A percentile compares a stretch with the other conserved stretches of the same genome.
These are phyloP conservation scores for Penstemon eatonii DNA, from an alignment of 257 asterid species.

Conservation along the genomic window DNA sequence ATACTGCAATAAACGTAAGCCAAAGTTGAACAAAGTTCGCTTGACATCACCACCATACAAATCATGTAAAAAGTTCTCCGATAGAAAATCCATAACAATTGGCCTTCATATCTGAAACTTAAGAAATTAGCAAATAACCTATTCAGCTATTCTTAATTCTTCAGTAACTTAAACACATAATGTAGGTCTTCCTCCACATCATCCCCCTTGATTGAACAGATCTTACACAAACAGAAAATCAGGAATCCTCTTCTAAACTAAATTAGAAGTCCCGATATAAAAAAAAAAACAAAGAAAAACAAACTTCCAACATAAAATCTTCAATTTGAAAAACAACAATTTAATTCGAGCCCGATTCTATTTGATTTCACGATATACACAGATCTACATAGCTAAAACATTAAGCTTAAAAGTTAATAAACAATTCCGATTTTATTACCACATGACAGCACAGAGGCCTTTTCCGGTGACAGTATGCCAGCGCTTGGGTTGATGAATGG, in stretches of 20 bases:
- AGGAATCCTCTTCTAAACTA: background rate
- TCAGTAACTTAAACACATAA: too few relatives aligned
- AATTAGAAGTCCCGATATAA: too few relatives aligned
- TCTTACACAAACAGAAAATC: constrained; percentile 7
- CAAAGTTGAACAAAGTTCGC: too few relatives aligned
- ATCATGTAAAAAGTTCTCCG: too few relatives aligned
- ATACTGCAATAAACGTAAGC: too few relatives aligned
- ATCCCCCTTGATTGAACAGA: background rate
- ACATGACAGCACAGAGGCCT: constrained; percentile 93
- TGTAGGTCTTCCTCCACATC: background rate
- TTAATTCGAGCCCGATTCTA: background rate
- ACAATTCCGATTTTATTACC: constrained; percentile 41
- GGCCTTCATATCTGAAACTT: background rate
- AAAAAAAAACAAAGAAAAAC: background rate
- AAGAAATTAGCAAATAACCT: background rate
- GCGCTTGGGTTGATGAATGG: constrained; percentile 79
- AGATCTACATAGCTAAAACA: constrained; percentile 14
- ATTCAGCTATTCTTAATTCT: too few relatives aligned
- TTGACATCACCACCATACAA: too few relatives aligned
- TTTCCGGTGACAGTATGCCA: constrained; percentile 93
- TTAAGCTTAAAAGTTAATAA: background rate
- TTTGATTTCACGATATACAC: constrained; percentile 2
- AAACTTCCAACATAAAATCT: background rate
- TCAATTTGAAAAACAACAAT: constrained; percentile 5
- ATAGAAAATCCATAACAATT: too few relatives aligned